phyloP scores from a whole-genome alignment of 371 early-diverging fungal species.

The Nosema muscidifuracis region DNA sequence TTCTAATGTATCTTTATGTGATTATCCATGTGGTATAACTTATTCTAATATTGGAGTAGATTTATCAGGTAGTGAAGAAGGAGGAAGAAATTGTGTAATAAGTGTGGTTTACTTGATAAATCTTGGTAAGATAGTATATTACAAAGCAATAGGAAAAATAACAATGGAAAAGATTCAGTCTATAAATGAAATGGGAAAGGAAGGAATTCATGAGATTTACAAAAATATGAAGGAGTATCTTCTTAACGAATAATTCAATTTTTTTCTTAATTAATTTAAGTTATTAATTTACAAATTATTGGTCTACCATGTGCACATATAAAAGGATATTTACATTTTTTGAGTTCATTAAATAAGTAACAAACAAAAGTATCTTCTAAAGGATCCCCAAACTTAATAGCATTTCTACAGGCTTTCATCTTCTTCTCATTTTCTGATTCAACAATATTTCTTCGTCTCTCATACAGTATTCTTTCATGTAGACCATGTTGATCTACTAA shows the following conservation, averaged over 20 bases:
- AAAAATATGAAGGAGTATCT: neutral
- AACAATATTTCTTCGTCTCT: neutral
- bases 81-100: neutral
- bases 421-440: neutral
- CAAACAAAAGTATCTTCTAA: neutral
- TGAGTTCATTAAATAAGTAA: neutral
- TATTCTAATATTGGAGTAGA: constrained; percentile 22
- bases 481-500: constrained; percentile 1
- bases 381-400: neutral
- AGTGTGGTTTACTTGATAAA: constrained; percentile 44
- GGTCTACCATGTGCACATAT: constrained; percentile 12
- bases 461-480: constrained; percentile 1
- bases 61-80: constrained; percentile 31
- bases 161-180: neutral
- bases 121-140: constrained; percentile 30
- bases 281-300: neutral
- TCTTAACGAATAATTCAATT: neutral
- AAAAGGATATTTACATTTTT: neutral
- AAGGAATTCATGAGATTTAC: neutral
- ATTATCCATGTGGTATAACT: constrained; percentile 28
- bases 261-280: neutral
- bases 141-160: constrained; percentile 19
- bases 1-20: constrained; percentile 36
- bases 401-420: constrained; percentile 1
- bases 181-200: constrained; percentile 1